These are phyloP conservation scores for Emergomyces orientalis DNA, from an alignment of 2,329 filamentous ascomycete species.

Conservation along the genomic window DNA sequence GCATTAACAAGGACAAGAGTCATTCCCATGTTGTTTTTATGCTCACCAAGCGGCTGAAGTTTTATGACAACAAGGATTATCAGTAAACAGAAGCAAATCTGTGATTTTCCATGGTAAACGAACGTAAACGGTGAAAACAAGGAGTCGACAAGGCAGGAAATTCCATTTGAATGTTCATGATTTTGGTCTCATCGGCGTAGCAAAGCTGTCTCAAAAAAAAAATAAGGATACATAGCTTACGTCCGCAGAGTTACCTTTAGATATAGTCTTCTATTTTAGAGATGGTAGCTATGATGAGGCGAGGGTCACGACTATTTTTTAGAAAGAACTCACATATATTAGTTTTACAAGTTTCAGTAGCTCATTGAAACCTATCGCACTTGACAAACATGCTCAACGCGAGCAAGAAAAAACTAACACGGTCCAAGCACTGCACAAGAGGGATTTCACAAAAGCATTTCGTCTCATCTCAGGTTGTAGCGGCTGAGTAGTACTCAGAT, in stretches of 20 bases:
- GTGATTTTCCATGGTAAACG: slow-evolving; percentile 8
- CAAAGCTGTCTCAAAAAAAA: background rate
- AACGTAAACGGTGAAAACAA: background rate
- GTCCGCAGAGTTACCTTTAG: background rate
- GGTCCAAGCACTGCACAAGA: background rate
- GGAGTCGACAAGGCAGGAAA: background rate
- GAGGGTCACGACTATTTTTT: background rate
- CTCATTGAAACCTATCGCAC: background rate
- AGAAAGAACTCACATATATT: background rate
- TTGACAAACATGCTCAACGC: background rate
- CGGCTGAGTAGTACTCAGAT: background rate
- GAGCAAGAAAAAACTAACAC: background rate
- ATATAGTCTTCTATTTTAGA: background rate
- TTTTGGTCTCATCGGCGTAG: background rate
- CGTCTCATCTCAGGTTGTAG: background rate
- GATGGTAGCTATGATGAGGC: background rate
- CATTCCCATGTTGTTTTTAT: slow-evolving; percentile 14
- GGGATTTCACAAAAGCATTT: background rate
- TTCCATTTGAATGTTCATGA: background rate
- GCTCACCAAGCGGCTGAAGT: slow-evolving; percentile 9
- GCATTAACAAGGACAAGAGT: slow-evolving; percentile 15
- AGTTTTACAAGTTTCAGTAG: background rate
- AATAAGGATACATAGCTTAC: background rate
- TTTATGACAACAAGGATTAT: slow-evolving; percentile 15
- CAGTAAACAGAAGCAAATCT: slow-evolving; percentile 18